Evolutionary conservation across 2,329 filamentous ascomycete species (phyloP).

Genomic region (Arthroderma sp.): DNA sequence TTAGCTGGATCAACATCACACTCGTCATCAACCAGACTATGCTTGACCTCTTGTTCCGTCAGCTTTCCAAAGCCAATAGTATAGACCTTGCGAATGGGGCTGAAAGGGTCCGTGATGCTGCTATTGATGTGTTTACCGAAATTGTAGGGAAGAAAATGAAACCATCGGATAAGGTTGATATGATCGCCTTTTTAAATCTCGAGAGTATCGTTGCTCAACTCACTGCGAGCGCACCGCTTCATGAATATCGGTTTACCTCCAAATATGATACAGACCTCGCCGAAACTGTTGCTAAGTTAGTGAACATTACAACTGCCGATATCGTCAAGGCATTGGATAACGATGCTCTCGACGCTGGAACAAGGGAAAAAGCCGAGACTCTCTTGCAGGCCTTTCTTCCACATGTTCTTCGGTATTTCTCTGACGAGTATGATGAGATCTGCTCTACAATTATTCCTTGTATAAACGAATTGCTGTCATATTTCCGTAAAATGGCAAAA

Average conservation of each 20-base stretch:
- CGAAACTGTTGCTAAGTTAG: slow-evolving; percentile 86
- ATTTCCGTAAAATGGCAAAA: slow-evolving; percentile 67
- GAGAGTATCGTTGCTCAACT: slow-evolving; percentile 75
- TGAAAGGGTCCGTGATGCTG: slow-evolving; percentile 76
- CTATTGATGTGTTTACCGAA: slow-evolving; percentile 89
- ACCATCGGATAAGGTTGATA: slow-evolving; percentile 77
- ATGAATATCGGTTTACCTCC: slow-evolving; percentile 64
- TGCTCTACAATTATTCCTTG: slow-evolving; percentile 92
- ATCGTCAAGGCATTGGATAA: slow-evolving; percentile 77
- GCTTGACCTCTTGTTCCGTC: slow-evolving; percentile 69
- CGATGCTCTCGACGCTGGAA: slow-evolving; percentile 44
- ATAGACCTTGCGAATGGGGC: slow-evolving; percentile 51
- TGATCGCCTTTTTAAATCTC: slow-evolving; percentile 84
- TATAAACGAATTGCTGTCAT: slow-evolving; percentile 80
- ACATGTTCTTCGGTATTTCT: slow-evolving; percentile 82
- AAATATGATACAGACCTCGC: slow-evolving; percentile 92
- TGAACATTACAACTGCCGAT: slow-evolving; percentile 79
- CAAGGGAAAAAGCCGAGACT: slow-evolving; percentile 62
- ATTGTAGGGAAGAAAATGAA: slow-evolving; percentile 98
- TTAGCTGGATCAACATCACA: slow-evolving; percentile 96
- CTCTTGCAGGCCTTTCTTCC: slow-evolving; percentile 74
- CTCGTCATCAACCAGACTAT: slow-evolving; percentile 83
- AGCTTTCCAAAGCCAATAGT: slow-evolving; percentile 63
- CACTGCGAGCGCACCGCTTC: slow-evolving; percentile 66
- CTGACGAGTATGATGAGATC: slow-evolving; percentile 95